Base-by-base conservation (phyloP, 352 stramenopile genomes). In the Phytophthora syringae region DNA sequence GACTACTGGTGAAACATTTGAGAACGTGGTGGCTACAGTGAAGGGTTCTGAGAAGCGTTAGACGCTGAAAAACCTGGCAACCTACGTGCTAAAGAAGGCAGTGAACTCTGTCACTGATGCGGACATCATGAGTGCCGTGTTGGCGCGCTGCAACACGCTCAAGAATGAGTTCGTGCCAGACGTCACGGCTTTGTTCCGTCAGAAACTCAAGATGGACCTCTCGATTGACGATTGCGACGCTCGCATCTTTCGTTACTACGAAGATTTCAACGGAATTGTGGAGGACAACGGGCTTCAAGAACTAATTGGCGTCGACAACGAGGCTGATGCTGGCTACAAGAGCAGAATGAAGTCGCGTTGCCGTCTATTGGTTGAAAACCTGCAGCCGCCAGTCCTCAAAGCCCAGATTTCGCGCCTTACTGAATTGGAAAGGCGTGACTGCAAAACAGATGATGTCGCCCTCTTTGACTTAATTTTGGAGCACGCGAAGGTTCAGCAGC, bases 1-100 rank as follows among this genome's bases (percentile, higher is more conserved):
- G 11, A 51, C 60, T 22, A 68, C 42, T 12, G 56, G 50, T 5
- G 51, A 72, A 51, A 50, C n/a, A 21, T 62, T 51, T 39, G 57
- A 67, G 25, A 1, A 43, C 3, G 48, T 59, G 16, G 43, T 52
- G n/a, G 58, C 27, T 7, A 68, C 47, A 2, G 42, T 72, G 5
- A 72, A 60, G 25, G 57, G 57, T 28, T 34, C 53, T 1, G 20
- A 34, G 2, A 11, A 58, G 12, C 51, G 50, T 28, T 16, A 21
- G 7, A 39, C 63, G 16, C 51, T 72, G 28, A 43, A 58, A 5
- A 56, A 27, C n/a, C 22, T 67, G 5, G 43, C 43, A 9, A 27
- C 20, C 27, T 62, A 62, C 18, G 43, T 68, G 22, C 25, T 72
- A 18, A 43, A 57, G 22, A 44, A 45, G 16, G 30, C 40, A 3